Evolutionary conservation across 352 stramenopile genomes (phyloP).

Genomic region (Phytophthora ohioensis): DNA sequence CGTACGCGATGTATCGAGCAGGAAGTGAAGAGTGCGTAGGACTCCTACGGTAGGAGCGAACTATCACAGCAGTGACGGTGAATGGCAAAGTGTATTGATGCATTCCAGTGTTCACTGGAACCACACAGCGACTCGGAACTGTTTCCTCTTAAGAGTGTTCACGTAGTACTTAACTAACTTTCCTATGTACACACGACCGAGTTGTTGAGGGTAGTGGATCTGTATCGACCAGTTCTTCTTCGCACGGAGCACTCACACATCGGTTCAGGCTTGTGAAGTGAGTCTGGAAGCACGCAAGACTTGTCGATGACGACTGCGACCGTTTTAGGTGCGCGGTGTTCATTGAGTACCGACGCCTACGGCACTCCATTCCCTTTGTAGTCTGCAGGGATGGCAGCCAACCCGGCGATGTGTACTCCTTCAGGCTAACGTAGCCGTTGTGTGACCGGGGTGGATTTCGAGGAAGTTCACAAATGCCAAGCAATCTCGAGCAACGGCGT

Average conservation of each 20-base stretch:
- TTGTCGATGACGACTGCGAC: background rate
- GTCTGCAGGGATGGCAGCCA: constrained; percentile 4
- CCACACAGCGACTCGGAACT: background rate
- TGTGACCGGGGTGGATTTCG: background rate
- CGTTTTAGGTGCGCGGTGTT: background rate
- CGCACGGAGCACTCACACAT: constrained; percentile 9
- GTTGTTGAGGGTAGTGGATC: background rate
- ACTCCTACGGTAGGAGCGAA: background rate
- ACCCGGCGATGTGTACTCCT: background rate
- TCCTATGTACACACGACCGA: background rate
- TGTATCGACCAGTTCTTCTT: background rate
- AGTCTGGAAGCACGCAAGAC: background rate
- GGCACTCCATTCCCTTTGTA: background rate
- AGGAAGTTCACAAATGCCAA: background rate
- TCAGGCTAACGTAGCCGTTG: background rate
- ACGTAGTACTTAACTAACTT: background rate
- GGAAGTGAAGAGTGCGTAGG: constrained; percentile 3
- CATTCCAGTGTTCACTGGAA: background rate
- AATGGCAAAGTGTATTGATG: background rate
- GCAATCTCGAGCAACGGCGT: background rate
- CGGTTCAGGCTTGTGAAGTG: background rate
- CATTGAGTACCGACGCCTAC: background rate
- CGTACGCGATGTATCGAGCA: constrained; percentile 4
- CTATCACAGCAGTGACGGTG: background rate
- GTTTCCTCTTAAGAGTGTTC: background rate